Base-by-base conservation (phyloP, 495 filamentous ascomycete species). In the Aspergillus homomorphus region DNA sequence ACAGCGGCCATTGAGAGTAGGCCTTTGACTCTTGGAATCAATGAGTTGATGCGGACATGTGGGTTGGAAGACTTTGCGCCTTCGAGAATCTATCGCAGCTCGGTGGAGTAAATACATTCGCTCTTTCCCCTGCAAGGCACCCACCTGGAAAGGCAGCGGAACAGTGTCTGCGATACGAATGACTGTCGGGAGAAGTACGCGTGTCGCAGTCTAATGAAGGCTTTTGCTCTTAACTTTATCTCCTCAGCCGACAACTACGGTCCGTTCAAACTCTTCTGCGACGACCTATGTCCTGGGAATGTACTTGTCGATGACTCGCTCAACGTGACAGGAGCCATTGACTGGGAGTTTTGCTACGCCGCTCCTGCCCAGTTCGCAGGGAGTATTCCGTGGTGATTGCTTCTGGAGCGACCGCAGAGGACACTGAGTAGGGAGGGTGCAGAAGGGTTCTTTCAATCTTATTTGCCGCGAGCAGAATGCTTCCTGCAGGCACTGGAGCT, bases 111-210 rank as follows among this genome's bases (percentile, higher is more conserved):
- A 65, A 77, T 76, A 52, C 43, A 30, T 14, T 70, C 68, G 8
- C 60, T 79, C 44, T 70, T 73, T 4, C 64, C 73, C 7, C 69
- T 77, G 66, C 76, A 81, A 46, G 44, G 73, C 52, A 64, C 56
- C 48, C 69, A 73, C 23, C 71, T 80, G 2, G 30, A 64, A 4
- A 68, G 70, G 52, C 76, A 79, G 61, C 73, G 71, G 28, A 77
- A 78, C 56, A 71, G 74, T 53, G 57, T 71, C 15, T 65, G 73
- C n/a, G 56, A 65, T 21, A 64, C 67, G 16, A 68, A 73, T 12
- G 76, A 79, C 49, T 74, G 66, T 54, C 62, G 72, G 21, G 66
- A 72, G 48, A 77, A 74, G 53, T 78, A 78, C 26, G 45, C 58
- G 0, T 61, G 54, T 51, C 62, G 62, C 1, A 45, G 58, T 26